These are phyloP conservation scores for Rubia yunnanensis DNA, from an alignment of 257 asterid species.

Conservation along the genomic window DNA sequence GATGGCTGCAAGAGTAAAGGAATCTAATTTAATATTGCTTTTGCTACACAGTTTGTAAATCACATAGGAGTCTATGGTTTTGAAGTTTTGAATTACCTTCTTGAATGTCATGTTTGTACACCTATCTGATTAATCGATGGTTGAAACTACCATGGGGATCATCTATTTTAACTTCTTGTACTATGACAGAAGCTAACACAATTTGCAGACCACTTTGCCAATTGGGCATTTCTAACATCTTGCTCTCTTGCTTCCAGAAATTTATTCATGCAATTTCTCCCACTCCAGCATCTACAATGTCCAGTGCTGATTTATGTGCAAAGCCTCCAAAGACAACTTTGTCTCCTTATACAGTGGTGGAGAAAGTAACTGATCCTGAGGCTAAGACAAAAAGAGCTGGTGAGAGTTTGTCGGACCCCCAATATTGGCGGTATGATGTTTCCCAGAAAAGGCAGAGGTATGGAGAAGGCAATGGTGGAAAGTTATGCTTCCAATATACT, in stretches of 20 bases:
- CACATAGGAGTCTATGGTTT: neutral
- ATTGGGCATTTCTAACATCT: slow-evolving; percentile 1
- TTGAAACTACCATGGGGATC: neutral
- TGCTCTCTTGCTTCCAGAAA: slow-evolving; percentile 45
- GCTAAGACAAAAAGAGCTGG: slow-evolving; percentile 47
- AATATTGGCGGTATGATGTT: slow-evolving; percentile 91
- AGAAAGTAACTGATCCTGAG: slow-evolving; percentile 30
- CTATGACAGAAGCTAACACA: neutral
- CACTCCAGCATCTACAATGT: slow-evolving; percentile 84
- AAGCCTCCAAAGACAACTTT: slow-evolving; percentile 71
- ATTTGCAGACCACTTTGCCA: neutral
- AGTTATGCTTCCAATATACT: slow-evolving; percentile 72
- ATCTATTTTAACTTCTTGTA: neutral
- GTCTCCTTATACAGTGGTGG: slow-evolving; percentile 49
- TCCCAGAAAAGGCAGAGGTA: slow-evolving; percentile 66
- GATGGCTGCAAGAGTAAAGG: neutral
- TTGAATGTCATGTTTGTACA: neutral
- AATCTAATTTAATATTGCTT: neutral
- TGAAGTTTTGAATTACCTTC: neutral
- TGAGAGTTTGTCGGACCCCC: slow-evolving; percentile 57
- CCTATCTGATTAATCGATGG: neutral
- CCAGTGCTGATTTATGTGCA: slow-evolving; percentile 52
- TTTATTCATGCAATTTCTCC: slow-evolving; percentile 96
- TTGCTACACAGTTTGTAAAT: neutral
- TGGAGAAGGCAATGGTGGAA: slow-evolving; percentile 59